phyloP scores from a whole-genome alignment of 2,329 filamentous ascomycete genomes.

The Ascochyta lentis region DNA sequence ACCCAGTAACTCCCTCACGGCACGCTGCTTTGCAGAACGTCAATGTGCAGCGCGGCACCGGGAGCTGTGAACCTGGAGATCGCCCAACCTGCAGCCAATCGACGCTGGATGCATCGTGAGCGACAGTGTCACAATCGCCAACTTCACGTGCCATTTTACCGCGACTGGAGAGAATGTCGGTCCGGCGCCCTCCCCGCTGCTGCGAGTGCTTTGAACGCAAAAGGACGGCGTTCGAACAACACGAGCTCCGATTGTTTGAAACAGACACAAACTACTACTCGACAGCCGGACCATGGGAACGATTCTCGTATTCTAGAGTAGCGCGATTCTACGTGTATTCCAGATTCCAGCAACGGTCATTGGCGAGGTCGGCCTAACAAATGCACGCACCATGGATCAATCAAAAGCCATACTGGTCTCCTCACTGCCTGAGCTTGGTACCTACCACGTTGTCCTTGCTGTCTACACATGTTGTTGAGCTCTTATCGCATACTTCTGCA shows the following conservation, averaged over 20 bases:
- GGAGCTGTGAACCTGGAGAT: constrained; percentile 23
- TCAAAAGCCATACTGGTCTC: not conserved
- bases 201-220: not conserved
- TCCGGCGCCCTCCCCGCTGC: constrained; percentile 3
- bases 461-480: constrained; percentile 4
- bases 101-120: not conserved
- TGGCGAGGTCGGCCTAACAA: not conserved
- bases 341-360: constrained; percentile 6
- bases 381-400: not conserved
- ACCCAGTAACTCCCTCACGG: constrained; percentile 11
- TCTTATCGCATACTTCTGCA: constrained; percentile 12
- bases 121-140: constrained; percentile 8
- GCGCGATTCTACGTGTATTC: constrained; percentile 2
- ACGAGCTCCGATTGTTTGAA: not conserved
- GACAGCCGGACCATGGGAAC: not conserved
- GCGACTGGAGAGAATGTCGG: constrained; percentile 23
- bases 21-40: constrained; percentile 12
- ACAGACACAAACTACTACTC: not conserved
- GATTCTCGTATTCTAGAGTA: not conserved
- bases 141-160: constrained; percentile 12
- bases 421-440: not conserved
- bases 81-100: constrained; percentile 23
- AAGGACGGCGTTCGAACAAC: not conserved
- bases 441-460: not conserved
- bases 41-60: constrained; percentile 32